phyloP scores from a whole-genome alignment of 2,329 filamentous ascomycete species.

The Colletotrichum australisinense region DNA sequence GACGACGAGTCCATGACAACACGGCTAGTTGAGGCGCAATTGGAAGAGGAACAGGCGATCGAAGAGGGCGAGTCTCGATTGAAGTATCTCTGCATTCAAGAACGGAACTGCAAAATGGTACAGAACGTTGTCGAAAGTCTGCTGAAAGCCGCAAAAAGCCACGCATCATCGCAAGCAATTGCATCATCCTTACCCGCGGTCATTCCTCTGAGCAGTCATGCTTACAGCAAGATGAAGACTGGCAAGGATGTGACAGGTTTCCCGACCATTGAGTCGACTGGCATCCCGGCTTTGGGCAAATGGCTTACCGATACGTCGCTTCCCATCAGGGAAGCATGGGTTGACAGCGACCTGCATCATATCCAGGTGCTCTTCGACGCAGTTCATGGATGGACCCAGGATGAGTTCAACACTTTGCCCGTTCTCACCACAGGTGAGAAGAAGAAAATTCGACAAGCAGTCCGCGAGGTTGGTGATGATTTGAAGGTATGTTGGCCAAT shows the following conservation, averaged over 20 bases:
- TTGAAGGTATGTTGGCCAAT: neutral
- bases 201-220: conserved; percentile 34
- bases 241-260: conserved; percentile 4
- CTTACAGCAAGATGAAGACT: conserved; percentile 11
- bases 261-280: conserved; percentile 11
- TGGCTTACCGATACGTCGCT: conserved; percentile 30
- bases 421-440: neutral
- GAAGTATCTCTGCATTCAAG: conserved; percentile 27
- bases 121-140: conserved; percentile 10
- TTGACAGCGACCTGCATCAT: conserved; percentile 18
- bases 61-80: neutral
- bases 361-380: conserved; percentile 33
- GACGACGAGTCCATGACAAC: too few species aligned
- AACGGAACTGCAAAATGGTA: conserved; percentile 15
- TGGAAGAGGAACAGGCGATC: neutral
- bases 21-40: neutral
- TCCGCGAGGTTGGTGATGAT: neutral
- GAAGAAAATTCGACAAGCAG: neutral
- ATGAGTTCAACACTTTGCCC: neutral
- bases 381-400: conserved; percentile 15
- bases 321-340: conserved; percentile 20
- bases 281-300: conserved; percentile 21
- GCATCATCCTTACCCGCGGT: neutral
- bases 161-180: neutral
- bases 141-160: neutral